Evolutionary conservation across 176 grass and related monocot species (phyloP).

Genomic region (Alloteropsis semialata): DNA sequence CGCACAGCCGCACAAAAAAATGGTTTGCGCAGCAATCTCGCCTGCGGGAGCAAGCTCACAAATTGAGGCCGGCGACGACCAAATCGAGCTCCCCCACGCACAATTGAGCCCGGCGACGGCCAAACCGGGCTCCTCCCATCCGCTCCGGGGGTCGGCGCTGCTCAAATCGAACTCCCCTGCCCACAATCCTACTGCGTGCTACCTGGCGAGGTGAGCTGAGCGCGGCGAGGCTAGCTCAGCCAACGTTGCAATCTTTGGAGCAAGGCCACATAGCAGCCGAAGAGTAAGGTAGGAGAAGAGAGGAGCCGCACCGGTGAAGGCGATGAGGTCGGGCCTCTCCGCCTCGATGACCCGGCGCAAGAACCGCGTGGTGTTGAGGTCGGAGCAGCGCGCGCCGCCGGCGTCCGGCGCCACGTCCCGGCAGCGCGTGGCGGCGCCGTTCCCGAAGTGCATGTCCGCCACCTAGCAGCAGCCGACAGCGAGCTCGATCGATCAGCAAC

Average conservation of each 20-base stretch:
- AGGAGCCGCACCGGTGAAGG: constrained; percentile 64
- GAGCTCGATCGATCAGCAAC: background rate
- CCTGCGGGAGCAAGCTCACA: background rate
- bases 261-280: background rate
- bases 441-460: constrained; percentile 95
- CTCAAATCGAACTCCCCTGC: background rate
- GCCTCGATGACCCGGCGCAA: constrained; percentile 70
- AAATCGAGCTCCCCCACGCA: background rate
- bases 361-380: constrained; percentile 88
- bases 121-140: background rate
- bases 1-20: background rate
- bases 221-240: background rate
- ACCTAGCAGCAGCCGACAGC: constrained; percentile 39
- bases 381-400: constrained; percentile 66
- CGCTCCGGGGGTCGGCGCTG: background rate
- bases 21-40: background rate
- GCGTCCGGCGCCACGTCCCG: constrained; percentile 54
- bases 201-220: background rate
- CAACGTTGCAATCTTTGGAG: background rate
- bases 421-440: constrained; percentile 73
- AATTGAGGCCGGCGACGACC: background rate
- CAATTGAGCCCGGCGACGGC: background rate
- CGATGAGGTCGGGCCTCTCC: constrained; percentile 82
- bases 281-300: background rate
- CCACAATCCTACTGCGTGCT: background rate